A percentile compares a stretch with the other conserved stretches of the same genome.
phyloP scores from a whole-genome alignment of 2,329 filamentous ascomycete genomes.

The Colletotrichum orchidophilum region DNA sequence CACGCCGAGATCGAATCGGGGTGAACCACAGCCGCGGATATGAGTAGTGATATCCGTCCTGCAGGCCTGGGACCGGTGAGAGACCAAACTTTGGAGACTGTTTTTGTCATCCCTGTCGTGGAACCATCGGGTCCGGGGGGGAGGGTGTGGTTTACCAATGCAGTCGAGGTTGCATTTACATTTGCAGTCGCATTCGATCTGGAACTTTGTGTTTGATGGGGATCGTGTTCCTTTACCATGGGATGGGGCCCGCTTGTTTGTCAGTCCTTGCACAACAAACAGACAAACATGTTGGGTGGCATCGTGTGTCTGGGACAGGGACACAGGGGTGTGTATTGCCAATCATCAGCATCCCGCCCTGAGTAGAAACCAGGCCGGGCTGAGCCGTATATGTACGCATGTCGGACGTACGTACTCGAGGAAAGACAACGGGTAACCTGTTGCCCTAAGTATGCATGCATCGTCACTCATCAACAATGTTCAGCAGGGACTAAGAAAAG shows the following conservation, averaged over 20 bases:
- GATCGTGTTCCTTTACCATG: not conserved
- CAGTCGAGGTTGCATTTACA: not conserved
- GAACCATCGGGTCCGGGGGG: not conserved
- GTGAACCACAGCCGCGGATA: constrained; percentile 22
- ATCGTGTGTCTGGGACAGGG: not conserved
- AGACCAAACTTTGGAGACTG: not conserved
- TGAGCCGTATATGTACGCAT: not conserved
- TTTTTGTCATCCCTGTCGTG: not conserved
- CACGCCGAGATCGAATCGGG: constrained; percentile 18
- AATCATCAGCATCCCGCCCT: not conserved
- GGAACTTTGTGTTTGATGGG: not conserved
- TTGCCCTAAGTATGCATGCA: not conserved
- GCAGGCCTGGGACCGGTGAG: not conserved
- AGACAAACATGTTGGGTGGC: not conserved
- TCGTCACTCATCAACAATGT: not conserved
- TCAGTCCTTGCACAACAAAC: not conserved
- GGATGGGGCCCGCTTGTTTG: not conserved
- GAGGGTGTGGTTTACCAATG: not conserved
- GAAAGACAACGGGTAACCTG: not conserved
- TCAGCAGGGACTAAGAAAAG: not conserved
- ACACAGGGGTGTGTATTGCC: not conserved
- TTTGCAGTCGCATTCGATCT: not conserved
- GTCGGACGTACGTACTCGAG: not conserved
- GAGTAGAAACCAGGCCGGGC: no score
- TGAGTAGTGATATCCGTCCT: constrained; percentile 24